A percentile compares a stretch with the other conserved stretches of the same genome.
Conservation (phyloP, 805 yeast species). For the Priceomyces medius region DNA sequence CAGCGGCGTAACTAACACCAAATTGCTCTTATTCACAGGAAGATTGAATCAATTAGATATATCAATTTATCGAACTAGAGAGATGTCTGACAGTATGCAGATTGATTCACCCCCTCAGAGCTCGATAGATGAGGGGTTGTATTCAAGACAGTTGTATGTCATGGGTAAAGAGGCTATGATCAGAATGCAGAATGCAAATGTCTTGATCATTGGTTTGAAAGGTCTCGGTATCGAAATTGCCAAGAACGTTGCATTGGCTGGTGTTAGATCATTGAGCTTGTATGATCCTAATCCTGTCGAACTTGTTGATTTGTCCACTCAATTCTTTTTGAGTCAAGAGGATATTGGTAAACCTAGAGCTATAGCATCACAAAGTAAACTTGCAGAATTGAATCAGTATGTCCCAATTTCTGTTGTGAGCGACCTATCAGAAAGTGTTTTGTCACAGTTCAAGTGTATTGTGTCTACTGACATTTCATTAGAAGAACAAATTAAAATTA, state of each 20-base stretch:
- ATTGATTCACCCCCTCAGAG: slow-evolving; percentile 40
- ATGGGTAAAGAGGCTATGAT: slow-evolving; percentile 98
- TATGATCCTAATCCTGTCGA: slow-evolving; percentile 76
- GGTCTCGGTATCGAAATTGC: slow-evolving; percentile 97
- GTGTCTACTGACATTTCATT: slow-evolving; percentile 78
- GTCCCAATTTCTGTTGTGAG: slow-evolving; percentile 76
- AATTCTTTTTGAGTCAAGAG: slow-evolving; percentile 69
- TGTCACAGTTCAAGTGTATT: slow-evolving; percentile 67
- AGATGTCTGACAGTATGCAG: slow-evolving; percentile 36
- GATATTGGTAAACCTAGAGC: slow-evolving; percentile 85
- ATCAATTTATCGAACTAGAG: background rate
- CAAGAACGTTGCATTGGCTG: slow-evolving; percentile 93
- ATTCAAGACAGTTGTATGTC: slow-evolving; percentile 95
- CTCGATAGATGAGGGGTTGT: slow-evolving; percentile 85
- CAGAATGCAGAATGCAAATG: slow-evolving; percentile 91
- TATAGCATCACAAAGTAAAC: slow-evolving; percentile 57
- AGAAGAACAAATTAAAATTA: slow-evolving; percentile 73
- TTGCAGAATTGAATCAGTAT: slow-evolving; percentile 84
- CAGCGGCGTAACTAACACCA: background rate
- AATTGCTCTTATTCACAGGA: background rate
- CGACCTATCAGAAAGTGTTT: slow-evolving; percentile 52
- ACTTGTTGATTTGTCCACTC: slow-evolving; percentile 78
- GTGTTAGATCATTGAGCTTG: slow-evolving; percentile 86
- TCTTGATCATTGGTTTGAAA: slow-evolving; percentile 83
- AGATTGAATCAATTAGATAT: background rate